These are phyloP conservation scores for Helminthosporium solani DNA, from an alignment of 2,329 filamentous ascomycete genomes.

Conservation along the genomic window DNA sequence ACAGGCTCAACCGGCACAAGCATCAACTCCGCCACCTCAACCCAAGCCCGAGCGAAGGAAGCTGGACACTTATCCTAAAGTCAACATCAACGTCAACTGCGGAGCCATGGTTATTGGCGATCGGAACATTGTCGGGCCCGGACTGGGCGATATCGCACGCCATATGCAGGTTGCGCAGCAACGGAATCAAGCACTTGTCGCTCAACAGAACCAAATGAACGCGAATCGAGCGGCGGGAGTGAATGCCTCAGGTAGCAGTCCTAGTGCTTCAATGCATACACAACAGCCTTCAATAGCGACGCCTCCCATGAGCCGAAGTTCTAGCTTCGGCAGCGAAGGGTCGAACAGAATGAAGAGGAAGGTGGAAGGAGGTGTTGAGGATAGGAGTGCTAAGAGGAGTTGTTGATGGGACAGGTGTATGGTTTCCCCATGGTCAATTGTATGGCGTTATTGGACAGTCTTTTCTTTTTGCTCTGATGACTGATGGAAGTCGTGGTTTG, in stretches of 20 bases:
- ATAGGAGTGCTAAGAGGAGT: slow-evolving; percentile 18
- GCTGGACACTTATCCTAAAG: slow-evolving; percentile 10
- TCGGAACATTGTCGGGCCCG: slow-evolving; percentile 38
- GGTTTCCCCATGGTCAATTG: background rate
- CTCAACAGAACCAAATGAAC: slow-evolving; percentile 7
- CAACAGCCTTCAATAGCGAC: slow-evolving; percentile 19
- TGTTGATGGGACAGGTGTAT: slow-evolving; percentile 12
- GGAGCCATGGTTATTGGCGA: slow-evolving; percentile 38
- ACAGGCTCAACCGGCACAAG: slow-evolving; percentile 4
- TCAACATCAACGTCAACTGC: slow-evolving; percentile 38
- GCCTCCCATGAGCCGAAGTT: slow-evolving; percentile 33
- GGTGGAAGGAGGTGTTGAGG: slow-evolving; percentile 16
- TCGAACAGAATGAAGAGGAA: slow-evolving; percentile 26
- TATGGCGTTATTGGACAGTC: background rate
- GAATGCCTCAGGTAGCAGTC: background rate
- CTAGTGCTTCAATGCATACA: slow-evolving; percentile 1
- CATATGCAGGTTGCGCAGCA: slow-evolving; percentile 37
- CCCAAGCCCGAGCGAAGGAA: background rate
- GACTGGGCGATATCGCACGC: slow-evolving; percentile 34
- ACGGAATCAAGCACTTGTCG: slow-evolving; percentile 14
- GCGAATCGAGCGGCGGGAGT: slow-evolving; percentile 1
- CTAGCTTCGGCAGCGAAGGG: slow-evolving; percentile 24
- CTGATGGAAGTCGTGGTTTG: too few relatives aligned
- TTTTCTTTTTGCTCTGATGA: background rate
- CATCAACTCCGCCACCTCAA: slow-evolving; percentile 1